These are phyloP conservation scores for Aspergillus intermedius DNA, from an alignment of 2,329 filamentous ascomycete species.

Conservation along the genomic window DNA sequence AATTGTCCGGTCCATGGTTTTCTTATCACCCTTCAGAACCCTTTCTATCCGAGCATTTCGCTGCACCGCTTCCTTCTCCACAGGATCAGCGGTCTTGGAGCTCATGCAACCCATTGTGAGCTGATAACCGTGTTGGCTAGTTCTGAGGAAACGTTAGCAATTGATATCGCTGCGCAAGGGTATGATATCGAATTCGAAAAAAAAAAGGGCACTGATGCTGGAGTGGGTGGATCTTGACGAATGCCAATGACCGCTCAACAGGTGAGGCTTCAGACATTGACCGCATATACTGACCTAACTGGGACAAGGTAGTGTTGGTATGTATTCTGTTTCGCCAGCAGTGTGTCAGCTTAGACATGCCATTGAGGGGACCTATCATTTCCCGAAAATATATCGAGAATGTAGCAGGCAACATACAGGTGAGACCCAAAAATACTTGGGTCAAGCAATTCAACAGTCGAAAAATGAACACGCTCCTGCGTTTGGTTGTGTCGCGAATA, in stretches of 20 bases:
- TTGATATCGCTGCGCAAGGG: background rate
- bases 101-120: conserved; percentile 40
- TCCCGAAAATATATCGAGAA: background rate
- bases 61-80: conserved; percentile 37
- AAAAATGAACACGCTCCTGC: background rate
- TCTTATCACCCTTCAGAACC: conserved; percentile 78
- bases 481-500: background rate
- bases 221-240: conserved; percentile 9
- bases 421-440: background rate
- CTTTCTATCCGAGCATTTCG: conserved; percentile 70
- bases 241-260: conserved; percentile 5
- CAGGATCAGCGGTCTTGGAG: conserved; percentile 34
- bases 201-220: background rate
- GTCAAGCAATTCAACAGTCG: background rate
- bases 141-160: background rate
- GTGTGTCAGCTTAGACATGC: background rate
- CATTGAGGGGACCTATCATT: background rate
- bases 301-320: background rate
- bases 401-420: background rate
- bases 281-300: background rate
- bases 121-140: conserved; percentile 5
- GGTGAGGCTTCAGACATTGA: conserved; percentile 8
- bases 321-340: background rate
- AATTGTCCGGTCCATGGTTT: conserved; percentile 76
- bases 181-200: background rate